phyloP scores from a whole-genome alignment of 2,329 filamentous ascomycete species.

The Pyrenochaeta sp. region DNA sequence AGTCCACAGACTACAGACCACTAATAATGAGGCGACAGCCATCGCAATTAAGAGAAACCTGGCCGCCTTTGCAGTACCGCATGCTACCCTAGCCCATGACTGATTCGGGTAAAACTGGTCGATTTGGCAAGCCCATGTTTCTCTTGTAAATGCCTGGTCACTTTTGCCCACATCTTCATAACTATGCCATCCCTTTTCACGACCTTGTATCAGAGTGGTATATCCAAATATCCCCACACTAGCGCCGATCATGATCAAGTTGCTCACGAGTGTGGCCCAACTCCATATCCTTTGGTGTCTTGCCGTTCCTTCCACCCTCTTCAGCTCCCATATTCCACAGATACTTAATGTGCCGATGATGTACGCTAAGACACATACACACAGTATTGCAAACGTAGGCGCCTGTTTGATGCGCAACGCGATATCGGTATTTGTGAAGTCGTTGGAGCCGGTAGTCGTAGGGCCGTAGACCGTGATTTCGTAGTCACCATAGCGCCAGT shows the following conservation, averaged over 20 bases:
- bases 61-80: constrained; percentile 34
- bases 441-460: constrained; percentile 8
- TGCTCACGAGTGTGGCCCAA: constrained; percentile 32
- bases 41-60: constrained; percentile 35
- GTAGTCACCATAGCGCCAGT: constrained; percentile 17
- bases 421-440: constrained; percentile 15
- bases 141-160: constrained; percentile 27
- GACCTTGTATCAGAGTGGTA: constrained; percentile 26
- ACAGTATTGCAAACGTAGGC: constrained; percentile 27
- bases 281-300: constrained; percentile 34
- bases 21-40: constrained; percentile 25
- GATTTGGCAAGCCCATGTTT: constrained; percentile 41
- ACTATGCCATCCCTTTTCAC: constrained; percentile 22
- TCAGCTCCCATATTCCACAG: constrained; percentile 41
- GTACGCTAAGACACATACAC: constrained; percentile 23
- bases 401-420: constrained; percentile 18
- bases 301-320: constrained; percentile 33
- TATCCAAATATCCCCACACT: constrained; percentile 33
- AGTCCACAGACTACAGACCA: constrained; percentile 27
- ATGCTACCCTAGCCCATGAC: constrained; percentile 35
- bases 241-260: constrained; percentile 20
- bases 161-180: constrained; percentile 23
- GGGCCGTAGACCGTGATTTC: constrained; percentile 20
- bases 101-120: constrained; percentile 21
- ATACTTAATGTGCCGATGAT: constrained; percentile 25